Percentiles rank a stretch among this genome's conserved stretches.
These are phyloP conservation scores for Aphanomyces euteiches DNA, from an alignment of 352 stramenopile genomes.

Conservation along the genomic window DNA sequence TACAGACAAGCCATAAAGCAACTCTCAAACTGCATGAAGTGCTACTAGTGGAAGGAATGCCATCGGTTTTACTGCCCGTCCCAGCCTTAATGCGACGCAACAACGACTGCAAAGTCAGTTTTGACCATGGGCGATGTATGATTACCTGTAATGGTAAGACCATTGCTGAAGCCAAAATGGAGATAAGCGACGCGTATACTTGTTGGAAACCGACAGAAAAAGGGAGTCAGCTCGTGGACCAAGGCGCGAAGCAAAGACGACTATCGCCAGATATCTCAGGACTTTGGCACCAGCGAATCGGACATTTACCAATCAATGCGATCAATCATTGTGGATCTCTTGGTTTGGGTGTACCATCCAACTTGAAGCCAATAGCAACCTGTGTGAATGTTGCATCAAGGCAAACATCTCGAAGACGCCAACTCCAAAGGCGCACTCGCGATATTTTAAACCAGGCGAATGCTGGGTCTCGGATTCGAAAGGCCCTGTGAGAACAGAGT, in stretches of 20 bases:
- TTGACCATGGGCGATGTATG: not conserved
- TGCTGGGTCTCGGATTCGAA: slow-evolving; percentile 24
- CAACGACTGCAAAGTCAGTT: not conserved
- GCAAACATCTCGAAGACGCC: slow-evolving; percentile 3
- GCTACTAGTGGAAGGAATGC: slow-evolving; percentile 3
- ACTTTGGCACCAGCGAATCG: slow-evolving; percentile 3
- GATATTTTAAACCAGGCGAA: slow-evolving; percentile 9
- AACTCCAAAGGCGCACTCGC: not conserved
- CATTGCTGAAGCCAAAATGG: not conserved
- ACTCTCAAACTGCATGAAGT: not conserved
- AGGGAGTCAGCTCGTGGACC: not conserved
- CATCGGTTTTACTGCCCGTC: not conserved
- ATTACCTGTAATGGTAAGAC: not conserved
- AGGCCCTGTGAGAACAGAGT: slow-evolving; percentile 16
- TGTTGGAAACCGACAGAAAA: not conserved
- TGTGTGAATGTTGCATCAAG: slow-evolving; percentile 13
- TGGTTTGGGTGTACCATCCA: not conserved
- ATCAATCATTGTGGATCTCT: not conserved
- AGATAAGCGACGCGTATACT: not conserved
- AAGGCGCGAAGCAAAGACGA: not conserved
- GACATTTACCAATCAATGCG: slow-evolving; percentile 1
- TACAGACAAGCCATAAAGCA: not conserved
- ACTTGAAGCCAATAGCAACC: not conserved
- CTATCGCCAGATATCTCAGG: not conserved
- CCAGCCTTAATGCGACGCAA: not conserved